phyloP scores from a whole-genome alignment of 805 yeast genomes.

The Wickerhamiella musiphila region DNA sequence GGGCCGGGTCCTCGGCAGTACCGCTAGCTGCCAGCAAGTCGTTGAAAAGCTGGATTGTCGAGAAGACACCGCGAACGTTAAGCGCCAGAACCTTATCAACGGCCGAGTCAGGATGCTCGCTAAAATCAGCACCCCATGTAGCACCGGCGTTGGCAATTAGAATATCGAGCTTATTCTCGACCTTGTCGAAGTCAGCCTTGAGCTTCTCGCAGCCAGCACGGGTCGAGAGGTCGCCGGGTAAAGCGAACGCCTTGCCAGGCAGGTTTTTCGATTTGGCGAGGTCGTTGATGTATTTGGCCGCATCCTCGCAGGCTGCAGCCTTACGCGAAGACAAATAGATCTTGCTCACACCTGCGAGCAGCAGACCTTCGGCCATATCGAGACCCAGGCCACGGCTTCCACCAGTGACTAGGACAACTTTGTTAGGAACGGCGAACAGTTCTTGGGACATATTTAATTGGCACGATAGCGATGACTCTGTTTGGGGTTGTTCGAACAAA shows the following conservation, averaged over 20 bases:
- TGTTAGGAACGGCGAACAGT: constrained; percentile 32
- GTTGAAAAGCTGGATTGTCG: constrained; percentile 43
- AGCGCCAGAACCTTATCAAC: constrained; percentile 44
- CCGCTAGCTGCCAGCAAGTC: constrained; percentile 41
- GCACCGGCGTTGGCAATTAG: constrained; percentile 69
- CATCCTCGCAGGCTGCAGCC: constrained; percentile 40
- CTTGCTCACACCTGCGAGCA: constrained; percentile 41
- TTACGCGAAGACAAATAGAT: constrained; percentile 53
- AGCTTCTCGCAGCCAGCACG: constrained; percentile 33
- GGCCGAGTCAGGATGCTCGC: constrained; percentile 41
- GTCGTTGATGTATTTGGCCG: constrained; percentile 25
- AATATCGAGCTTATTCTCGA: constrained; percentile 35
- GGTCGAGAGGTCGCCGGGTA: constrained; percentile 41
- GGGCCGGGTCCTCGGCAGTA: constrained; percentile 37
- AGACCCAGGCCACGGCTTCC: constrained; percentile 65
- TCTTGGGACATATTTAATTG: constrained; percentile 7
- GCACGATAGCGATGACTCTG: too few species aligned
- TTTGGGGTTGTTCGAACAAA: too few species aligned
- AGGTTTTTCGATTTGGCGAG: constrained; percentile 14
- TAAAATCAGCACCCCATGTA: constrained; percentile 54
- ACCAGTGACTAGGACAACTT: constrained; percentile 52
- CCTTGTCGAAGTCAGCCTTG: constrained; percentile 24
- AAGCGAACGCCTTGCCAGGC: constrained; percentile 25
- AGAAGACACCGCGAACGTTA: constrained; percentile 52
- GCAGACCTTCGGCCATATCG: constrained; percentile 45